Evolutionary conservation across 345 rosid species (phyloP), one percentile per base, ranked within the genome.

Genomic region (Sisymbrium irio): DNA sequence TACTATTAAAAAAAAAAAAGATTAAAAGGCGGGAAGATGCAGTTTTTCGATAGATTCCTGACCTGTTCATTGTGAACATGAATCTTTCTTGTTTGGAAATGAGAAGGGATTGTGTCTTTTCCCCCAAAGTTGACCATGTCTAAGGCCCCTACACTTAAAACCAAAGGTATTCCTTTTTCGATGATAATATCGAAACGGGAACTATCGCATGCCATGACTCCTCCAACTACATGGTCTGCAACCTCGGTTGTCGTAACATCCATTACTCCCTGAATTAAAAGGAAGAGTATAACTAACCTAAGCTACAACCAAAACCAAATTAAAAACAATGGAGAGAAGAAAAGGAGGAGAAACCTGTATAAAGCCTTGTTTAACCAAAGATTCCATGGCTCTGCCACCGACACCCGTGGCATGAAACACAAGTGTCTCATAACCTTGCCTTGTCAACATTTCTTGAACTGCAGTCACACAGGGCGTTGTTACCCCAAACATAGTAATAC

Each of bases 51-150:
- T 14, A 37, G 62, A 51, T 13, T 75, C 28, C 74, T 65, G 65
- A 93, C 98, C 92, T 89, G 92, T 50, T 86, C 85, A 75, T 88
- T 94, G 78, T 94, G 98, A 63, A 85, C 83, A 77, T 85, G 84
- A 74, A 89, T 85, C 73, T 88, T 91, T 62, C 98, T 80, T 32
- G 78, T 78, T 74, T 84, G 87, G 73, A 89, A 87, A 14, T 62
- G 60, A 54, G 89, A 73, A 75, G 95, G 97, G 72, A 91, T 86
- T 66, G 96, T 83, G 27, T 89, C 86, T 80, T 74, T 86, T 53
- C 88, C 66, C 71, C 96, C 98, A 84, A 94, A 94, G 77, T 87
- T 94, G 76, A 88, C 98, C 95, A 88, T 89, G 80, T 94, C 98
- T 78, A 94, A 83, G 51, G 97, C 98, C 50, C 97, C 98, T 3